phyloP scores from a whole-genome alignment of 2,329 filamentous ascomycete genomes.

The Ophiobolus disseminans region DNA sequence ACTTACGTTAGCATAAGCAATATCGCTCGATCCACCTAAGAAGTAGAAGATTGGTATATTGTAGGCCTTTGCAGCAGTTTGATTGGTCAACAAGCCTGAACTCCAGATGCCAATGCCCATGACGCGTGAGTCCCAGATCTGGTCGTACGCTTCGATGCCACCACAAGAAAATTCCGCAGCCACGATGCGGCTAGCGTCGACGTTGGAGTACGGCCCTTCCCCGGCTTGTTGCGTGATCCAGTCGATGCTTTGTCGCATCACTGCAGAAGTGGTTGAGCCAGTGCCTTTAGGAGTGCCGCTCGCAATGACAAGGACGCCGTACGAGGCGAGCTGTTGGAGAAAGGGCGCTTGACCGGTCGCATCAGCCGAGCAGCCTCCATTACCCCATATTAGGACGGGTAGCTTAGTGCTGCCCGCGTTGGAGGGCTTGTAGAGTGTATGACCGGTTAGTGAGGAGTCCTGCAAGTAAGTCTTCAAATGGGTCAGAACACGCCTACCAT shows the following conservation, averaged over 20 bases:
- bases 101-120: constrained; percentile 21
- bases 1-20: constrained; percentile 28
- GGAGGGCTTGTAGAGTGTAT: constrained; percentile 20
- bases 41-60: constrained; percentile 25
- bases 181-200: constrained; percentile 24
- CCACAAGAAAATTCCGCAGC: constrained; percentile 25
- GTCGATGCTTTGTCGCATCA: constrained; percentile 22
- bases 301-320: constrained; percentile 29
- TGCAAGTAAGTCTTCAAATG: constrained; percentile 6
- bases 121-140: constrained; percentile 21
- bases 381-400: constrained; percentile 34
- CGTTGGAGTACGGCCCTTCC: constrained; percentile 23
- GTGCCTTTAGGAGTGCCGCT: constrained; percentile 17
- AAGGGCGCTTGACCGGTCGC: constrained; percentile 18
- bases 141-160: constrained; percentile 22
- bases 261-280: constrained; percentile 11
- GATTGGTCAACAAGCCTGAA: constrained; percentile 20
- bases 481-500: not conserved
- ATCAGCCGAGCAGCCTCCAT: constrained; percentile 30
- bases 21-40: constrained; percentile 22
- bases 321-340: constrained; percentile 24
- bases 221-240: constrained; percentile 20
- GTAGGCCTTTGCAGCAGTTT: constrained; percentile 11
- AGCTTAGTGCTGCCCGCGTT: constrained; percentile 13
- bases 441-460: constrained; percentile 14